A percentile compares a stretch with the other conserved stretches of the same genome.
Evolutionary conservation across 2,329 filamentous ascomycete genomes (phyloP).

Genomic region (Sporothrix dimorphospora): DNA sequence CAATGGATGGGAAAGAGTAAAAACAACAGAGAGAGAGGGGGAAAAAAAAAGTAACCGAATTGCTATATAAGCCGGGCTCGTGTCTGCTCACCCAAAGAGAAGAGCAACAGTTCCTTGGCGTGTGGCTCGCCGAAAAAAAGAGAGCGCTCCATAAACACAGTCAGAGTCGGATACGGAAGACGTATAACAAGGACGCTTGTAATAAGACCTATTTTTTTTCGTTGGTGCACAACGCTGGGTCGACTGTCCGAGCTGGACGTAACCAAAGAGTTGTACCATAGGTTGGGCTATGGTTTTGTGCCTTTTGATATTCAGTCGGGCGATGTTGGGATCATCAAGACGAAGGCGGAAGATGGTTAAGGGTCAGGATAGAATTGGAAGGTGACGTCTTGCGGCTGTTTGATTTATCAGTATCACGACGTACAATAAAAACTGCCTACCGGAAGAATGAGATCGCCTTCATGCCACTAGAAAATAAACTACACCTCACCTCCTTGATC

Average conservation of each 20-base stretch:
- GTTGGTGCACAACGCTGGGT: background rate
- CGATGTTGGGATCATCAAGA: background rate
- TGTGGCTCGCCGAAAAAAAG: background rate
- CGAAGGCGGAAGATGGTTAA: background rate
- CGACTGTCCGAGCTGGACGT: background rate
- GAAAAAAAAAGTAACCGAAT: background rate
- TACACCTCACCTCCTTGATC: too few relatives aligned
- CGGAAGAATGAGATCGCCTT: too few relatives aligned
- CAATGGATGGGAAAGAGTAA: background rate
- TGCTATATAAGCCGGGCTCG: constrained; percentile 3
- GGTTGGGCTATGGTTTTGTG: background rate
- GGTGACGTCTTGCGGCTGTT: background rate
- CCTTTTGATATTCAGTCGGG: background rate
- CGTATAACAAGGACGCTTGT: background rate
- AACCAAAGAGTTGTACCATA: background rate
- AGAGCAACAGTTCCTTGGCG: background rate
- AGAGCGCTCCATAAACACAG: background rate
- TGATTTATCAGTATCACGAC: too few relatives aligned
- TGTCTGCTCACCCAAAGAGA: constrained; percentile 14
- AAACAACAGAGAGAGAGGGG: too few relatives aligned
- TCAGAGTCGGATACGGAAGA: background rate
- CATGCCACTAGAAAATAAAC: too few relatives aligned
- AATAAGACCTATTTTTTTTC: background rate
- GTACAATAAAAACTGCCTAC: too few relatives aligned
- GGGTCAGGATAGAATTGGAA: background rate